Percentiles rank a stretch among this genome's conserved stretches.
Conservation (phyloP, 768 basidiomycete genomes). For the Lactarius akahatsu region DNA sequence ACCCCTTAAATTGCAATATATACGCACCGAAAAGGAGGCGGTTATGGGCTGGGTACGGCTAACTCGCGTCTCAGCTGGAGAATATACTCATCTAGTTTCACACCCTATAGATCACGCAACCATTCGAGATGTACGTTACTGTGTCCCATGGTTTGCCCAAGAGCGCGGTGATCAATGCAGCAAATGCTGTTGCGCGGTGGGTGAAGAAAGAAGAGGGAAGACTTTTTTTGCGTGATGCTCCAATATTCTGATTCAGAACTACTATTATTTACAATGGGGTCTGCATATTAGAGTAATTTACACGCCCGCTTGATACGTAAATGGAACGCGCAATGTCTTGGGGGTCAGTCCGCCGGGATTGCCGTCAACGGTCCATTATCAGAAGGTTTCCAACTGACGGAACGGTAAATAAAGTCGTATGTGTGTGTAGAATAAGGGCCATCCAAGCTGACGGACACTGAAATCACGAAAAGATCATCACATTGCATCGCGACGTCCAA, state of each 20-base stretch:
- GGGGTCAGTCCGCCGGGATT: slow-evolving; percentile 7
- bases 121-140: slow-evolving; percentile 87
- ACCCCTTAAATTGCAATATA: slow-evolving; percentile 81
- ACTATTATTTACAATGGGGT: neutral
- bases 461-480: slow-evolving; percentile 27
- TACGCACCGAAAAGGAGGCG: slow-evolving; percentile 81
- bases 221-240: slow-evolving; percentile 85
- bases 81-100: neutral
- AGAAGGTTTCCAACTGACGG: slow-evolving; percentile 21
- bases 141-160: slow-evolving; percentile 84
- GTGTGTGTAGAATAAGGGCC: slow-evolving; percentile 27
- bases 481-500: slow-evolving; percentile 21
- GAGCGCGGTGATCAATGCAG: slow-evolving; percentile 81
- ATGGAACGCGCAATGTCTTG: neutral
- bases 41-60: slow-evolving; percentile 90
- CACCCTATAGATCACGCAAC: slow-evolving; percentile 74
- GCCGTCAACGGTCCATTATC: slow-evolving; percentile 12
- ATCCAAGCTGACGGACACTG: slow-evolving; percentile 25
- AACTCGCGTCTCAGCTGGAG: slow-evolving; percentile 3
- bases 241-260: slow-evolving; percentile 60
- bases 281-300: slow-evolving; percentile 15
- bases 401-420: slow-evolving; percentile 29
- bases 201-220: slow-evolving; percentile 82
- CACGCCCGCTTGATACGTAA: neutral
- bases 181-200: slow-evolving; percentile 88